Evolutionary conservation across 1,284 basidiomycete species (phyloP), one percentile per base, ranked within the genome.

Genomic region (Phenoliferia sp.): DNA sequence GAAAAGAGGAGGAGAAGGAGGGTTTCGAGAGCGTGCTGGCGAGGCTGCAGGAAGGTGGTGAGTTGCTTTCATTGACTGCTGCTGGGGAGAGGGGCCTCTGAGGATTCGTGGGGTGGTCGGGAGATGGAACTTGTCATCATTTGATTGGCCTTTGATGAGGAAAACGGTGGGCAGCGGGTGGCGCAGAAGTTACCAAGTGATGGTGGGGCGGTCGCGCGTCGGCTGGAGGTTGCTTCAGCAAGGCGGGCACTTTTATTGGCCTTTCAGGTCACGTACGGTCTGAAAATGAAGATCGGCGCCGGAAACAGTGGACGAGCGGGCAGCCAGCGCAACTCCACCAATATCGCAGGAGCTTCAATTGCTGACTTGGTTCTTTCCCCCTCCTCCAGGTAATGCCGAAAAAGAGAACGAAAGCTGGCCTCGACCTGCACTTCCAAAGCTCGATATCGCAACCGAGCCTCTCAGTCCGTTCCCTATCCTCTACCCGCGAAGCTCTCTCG

Each of bases 361-460:
- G 19, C 22, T n/a, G 56, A 31, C 16, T 7, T 33, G 56, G 10
- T 9, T 12, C 3, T 33, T 2, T 33, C 4, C 4, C 26, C 56
- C 16, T 19, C 32, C 16, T 57, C 16, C 61, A 73, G 68, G 59
- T 33, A 28, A 69, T 34, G 61, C 62, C 31, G 74, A 73, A 7
- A 65, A 65, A 33, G 71, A 74, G 32, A 62, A 65, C 19, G 58
- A 89, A 75, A 80, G 82, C 31, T 97, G 94, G 94, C 81, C 85
- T 3, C 84, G 94, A 65, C 92, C 92, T 0, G 69, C 77, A 5
- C 80, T 90, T 6, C 80, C 82, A 2, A 76, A 77, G 19, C 77
- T 94, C 22, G 80, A 91, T 73, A 81, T 83, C 48, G 83, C 84
- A 67, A 83, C 74, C 55, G 88, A 94, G 73, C 79, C 84, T 2